phyloP scores from a whole-genome alignment of 2,329 filamentous ascomycete species.

The Penicillium sp. region DNA sequence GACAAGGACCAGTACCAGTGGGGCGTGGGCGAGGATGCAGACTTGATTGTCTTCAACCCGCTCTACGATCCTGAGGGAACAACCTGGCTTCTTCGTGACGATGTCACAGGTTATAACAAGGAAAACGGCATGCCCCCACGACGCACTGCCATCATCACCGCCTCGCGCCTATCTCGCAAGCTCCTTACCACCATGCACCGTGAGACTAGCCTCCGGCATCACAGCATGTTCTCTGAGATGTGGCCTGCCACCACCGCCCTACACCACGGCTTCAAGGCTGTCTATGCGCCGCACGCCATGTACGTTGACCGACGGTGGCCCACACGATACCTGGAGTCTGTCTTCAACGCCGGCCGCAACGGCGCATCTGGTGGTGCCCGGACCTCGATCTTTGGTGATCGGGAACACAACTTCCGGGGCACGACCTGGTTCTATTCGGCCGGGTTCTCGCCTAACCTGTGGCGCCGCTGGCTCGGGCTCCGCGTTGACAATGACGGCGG shows the following conservation, averaged over 20 bases:
- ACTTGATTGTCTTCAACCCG: conserved; percentile 87
- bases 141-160: conserved; percentile 83
- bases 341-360: conserved; percentile 76
- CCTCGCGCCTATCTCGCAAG: conserved; percentile 74
- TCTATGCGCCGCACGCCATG: conserved; percentile 84
- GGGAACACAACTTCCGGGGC: conserved; percentile 84
- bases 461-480: conserved; percentile 81
- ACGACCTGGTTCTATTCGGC: conserved; percentile 92
- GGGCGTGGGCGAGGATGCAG: conserved; percentile 87
- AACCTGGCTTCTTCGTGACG: conserved; percentile 75
- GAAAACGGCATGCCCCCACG: conserved; percentile 62
- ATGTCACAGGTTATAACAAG: conserved; percentile 80
- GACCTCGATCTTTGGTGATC: conserved; percentile 72
- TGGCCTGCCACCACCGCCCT: conserved; percentile 85
- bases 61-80: conserved; percentile 88
- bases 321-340: conserved; percentile 67
- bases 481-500: conserved; percentile 75
- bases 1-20: conserved; percentile 79
- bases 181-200: conserved; percentile 85
- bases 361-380: conserved; percentile 70
- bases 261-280: conserved; percentile 89
- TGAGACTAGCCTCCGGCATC: conserved; percentile 78
- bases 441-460: conserved; percentile 75
- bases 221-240: conserved; percentile 95
- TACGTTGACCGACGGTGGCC: conserved; percentile 89